A percentile compares a stretch with the other conserved stretches of the same genome.
Conservation (phyloP, 1,284 basidiomycete species). For the Ustilago xerochloae region DNA sequence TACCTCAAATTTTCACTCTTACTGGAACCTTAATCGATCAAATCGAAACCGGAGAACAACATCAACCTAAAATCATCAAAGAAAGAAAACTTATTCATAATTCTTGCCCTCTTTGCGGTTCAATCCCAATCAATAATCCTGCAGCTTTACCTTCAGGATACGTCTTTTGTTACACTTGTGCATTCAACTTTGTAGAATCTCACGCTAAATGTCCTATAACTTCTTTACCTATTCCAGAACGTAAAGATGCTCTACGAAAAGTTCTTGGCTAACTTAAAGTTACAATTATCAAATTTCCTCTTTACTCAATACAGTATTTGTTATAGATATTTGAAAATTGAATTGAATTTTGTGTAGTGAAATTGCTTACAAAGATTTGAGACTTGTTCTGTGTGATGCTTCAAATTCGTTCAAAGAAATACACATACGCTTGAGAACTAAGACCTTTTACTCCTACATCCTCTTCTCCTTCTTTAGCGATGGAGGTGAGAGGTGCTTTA, state of each 20-base stretch:
- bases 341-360: neutral
- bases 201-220: constrained; percentile 87
- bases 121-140: constrained; percentile 80
- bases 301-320: too few relatives aligned
- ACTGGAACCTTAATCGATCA: constrained; percentile 26
- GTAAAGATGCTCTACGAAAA: constrained; percentile 80
- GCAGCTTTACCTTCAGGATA: constrained; percentile 91
- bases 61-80: constrained; percentile 44
- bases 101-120: constrained; percentile 86
- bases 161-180: constrained; percentile 95
- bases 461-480: constrained; percentile 7
- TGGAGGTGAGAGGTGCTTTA: constrained; percentile 34
- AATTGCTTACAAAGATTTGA: constrained; percentile 1
- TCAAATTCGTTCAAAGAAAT: constrained; percentile 47
- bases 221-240: constrained; percentile 77
- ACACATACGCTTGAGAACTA: constrained; percentile 52
- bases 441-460: constrained; percentile 49
- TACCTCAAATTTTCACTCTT: constrained; percentile 28
- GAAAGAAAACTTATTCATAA: constrained; percentile 72
- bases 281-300: neutral
- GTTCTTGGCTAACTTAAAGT: constrained; percentile 74
- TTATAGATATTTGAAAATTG: too few relatives aligned
- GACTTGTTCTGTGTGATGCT: too few relatives aligned
- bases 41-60: neutral
- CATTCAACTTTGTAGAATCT: constrained; percentile 83